Conservation (phyloP, 495 filamentous ascomycete genomes). For the Xylaria telfairii region DNA sequence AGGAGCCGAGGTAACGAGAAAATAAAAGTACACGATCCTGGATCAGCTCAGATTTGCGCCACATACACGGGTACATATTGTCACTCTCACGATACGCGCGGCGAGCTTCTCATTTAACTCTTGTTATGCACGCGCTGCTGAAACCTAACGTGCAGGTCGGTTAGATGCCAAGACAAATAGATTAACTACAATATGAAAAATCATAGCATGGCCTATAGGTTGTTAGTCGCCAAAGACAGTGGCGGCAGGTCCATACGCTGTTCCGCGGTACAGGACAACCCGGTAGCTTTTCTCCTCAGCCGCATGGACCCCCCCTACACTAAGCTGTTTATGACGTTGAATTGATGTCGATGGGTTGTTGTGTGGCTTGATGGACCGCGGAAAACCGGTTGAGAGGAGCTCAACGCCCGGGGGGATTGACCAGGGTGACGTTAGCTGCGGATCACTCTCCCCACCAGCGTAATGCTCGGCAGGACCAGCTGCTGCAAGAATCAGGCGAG, state of each 20-base stretch:
- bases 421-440: slow-evolving; percentile 27
- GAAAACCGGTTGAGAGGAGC: slow-evolving; percentile 34
- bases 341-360: slow-evolving; percentile 26
- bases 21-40: too few species aligned
- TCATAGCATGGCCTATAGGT: too few species aligned
- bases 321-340: slow-evolving; percentile 35
- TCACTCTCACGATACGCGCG: background rate
- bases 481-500: slow-evolving; percentile 1
- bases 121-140: too few species aligned
- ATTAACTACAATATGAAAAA: background rate
- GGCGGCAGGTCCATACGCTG: background rate
- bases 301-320: background rate
- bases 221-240: background rate
- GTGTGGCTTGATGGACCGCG: slow-evolving; percentile 33
- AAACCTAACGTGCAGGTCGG: background rate
- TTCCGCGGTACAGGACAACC: too few species aligned
- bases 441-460: slow-evolving; percentile 16
- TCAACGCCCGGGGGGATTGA: slow-evolving; percentile 5
- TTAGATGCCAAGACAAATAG: background rate
- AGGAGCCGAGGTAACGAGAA: too few species aligned
- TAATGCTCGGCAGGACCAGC: background rate
- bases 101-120: too few species aligned
- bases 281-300: slow-evolving; percentile 16
- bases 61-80: too few species aligned
- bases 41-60: too few species aligned